These are phyloP conservation scores for Trebouxia sp. DNA, from an alignment of 139 green algal genomes.

Conservation along the genomic window DNA sequence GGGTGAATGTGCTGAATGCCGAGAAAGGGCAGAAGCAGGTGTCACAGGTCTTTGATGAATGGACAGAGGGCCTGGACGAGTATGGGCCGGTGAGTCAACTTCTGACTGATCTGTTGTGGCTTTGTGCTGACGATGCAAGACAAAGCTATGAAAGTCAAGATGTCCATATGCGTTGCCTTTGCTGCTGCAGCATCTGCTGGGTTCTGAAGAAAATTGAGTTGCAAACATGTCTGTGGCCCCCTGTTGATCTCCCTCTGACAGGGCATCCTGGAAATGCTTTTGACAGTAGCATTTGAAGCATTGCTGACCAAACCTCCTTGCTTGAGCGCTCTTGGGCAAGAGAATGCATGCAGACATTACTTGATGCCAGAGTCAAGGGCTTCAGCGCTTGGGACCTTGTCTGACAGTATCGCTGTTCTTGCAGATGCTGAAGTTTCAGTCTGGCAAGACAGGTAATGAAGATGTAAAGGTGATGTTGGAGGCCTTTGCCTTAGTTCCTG, in stretches of 20 bases:
- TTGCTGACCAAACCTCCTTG: no score
- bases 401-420: background rate
- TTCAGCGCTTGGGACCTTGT: background rate
- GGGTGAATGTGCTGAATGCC: background rate
- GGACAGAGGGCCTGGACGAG: background rate
- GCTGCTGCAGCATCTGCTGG: no score
- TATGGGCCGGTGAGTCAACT: background rate
- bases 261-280: no score
- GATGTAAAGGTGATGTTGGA: slow-evolving; percentile 13
- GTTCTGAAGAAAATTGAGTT: no score
- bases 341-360: background rate
- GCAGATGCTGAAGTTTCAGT: slow-evolving; percentile 17
- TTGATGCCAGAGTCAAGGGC: no score
- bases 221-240: no score
- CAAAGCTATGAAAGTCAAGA: background rate
- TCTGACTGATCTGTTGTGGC: background rate
- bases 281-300: no score
- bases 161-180: background rate
- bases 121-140: background rate
- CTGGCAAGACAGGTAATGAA: slow-evolving; percentile 17
- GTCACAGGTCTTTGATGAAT: slow-evolving; percentile 6
- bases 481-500: background rate
- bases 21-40: slow-evolving; percentile 22
- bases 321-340: no score
- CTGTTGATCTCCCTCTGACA: no score